Conservation (phyloP, 208 protist species). For the Novymonas esmeraldas region DNA sequence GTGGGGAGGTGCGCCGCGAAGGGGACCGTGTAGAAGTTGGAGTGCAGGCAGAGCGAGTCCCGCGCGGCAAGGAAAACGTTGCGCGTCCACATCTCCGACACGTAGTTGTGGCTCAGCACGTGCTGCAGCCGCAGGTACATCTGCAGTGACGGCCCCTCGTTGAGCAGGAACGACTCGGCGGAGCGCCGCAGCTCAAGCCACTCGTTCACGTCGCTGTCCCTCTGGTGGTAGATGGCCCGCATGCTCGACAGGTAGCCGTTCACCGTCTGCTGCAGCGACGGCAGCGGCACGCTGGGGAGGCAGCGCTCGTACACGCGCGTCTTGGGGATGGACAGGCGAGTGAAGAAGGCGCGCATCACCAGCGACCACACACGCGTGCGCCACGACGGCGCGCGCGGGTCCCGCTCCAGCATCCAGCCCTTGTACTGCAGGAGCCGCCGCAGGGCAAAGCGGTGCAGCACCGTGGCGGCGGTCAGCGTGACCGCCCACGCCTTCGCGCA, state of each 20-base stretch:
- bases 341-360: slow-evolving; percentile 59
- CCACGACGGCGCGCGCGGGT: slow-evolving; percentile 35
- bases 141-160: slow-evolving; percentile 79
- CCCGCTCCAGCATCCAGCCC: slow-evolving; percentile 64
- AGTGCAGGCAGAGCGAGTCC: slow-evolving; percentile 77
- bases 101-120: slow-evolving; percentile 66
- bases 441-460: slow-evolving; percentile 69
- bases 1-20: slow-evolving; percentile 62
- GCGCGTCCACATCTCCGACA: slow-evolving; percentile 90
- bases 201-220: slow-evolving; percentile 33
- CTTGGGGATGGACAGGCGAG: slow-evolving; percentile 38
- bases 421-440: slow-evolving; percentile 74
- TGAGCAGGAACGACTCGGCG: slow-evolving; percentile 64
- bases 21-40: slow-evolving; percentile 90
- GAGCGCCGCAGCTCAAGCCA: slow-evolving; percentile 52
- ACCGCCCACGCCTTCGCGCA: slow-evolving; percentile 42
- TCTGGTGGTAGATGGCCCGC: slow-evolving; percentile 48
- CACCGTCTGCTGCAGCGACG: slow-evolving; percentile 71
- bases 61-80: slow-evolving; percentile 88
- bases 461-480: slow-evolving; percentile 40
- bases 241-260: slow-evolving; percentile 64
- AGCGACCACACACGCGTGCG: slow-evolving; percentile 65
- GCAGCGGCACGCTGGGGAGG: slow-evolving; percentile 81
- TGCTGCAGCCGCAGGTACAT: slow-evolving; percentile 73
- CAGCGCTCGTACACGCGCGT: slow-evolving; percentile 75